Conservation (phyloP, 352 stramenopile species). For the Hyaloperonospora brassicae region DNA sequence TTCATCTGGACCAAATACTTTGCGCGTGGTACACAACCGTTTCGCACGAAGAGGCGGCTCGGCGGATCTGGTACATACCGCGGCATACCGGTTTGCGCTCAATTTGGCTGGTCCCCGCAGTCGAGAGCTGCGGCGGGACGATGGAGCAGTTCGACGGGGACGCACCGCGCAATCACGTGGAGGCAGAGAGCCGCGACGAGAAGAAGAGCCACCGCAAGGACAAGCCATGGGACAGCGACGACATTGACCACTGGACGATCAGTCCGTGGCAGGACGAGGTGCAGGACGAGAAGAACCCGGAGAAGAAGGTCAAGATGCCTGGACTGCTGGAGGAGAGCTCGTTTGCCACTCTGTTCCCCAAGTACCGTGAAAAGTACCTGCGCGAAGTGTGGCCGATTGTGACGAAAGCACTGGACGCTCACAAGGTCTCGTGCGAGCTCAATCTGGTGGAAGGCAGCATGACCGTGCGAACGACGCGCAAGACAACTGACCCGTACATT, state of each 20-base stretch:
- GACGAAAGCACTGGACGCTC: constrained; percentile 93
- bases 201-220: constrained; percentile 96
- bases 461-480: constrained; percentile 91
- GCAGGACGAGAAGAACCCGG: constrained; percentile 75
- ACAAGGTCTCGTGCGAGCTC: constrained; percentile 95
- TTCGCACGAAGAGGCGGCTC: too few species aligned
- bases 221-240: constrained; percentile 97
- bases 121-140: too few species aligned
- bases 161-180: constrained; percentile 36
- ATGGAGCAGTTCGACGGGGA: constrained; percentile 55
- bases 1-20: too few species aligned
- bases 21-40: too few species aligned
- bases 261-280: constrained; percentile 74
- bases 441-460: constrained; percentile 96
- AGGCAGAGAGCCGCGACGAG: constrained; percentile 28
- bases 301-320: constrained; percentile 54
- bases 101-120: too few species aligned
- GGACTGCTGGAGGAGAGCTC: constrained; percentile 96
- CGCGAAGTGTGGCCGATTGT: constrained; percentile 98
- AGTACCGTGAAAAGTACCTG: constrained; percentile 99
- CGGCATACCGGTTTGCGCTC: too few species aligned
- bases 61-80: too few species aligned
- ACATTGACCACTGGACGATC: constrained; percentile 99
- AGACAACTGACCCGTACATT: constrained; percentile 96
- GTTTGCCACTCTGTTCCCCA: constrained; percentile 99